Percentiles rank a stretch among this genome's conserved stretches.
Conservation (phyloP, 164 flowering plant genomes). For the Magnolia officinalis region DNA sequence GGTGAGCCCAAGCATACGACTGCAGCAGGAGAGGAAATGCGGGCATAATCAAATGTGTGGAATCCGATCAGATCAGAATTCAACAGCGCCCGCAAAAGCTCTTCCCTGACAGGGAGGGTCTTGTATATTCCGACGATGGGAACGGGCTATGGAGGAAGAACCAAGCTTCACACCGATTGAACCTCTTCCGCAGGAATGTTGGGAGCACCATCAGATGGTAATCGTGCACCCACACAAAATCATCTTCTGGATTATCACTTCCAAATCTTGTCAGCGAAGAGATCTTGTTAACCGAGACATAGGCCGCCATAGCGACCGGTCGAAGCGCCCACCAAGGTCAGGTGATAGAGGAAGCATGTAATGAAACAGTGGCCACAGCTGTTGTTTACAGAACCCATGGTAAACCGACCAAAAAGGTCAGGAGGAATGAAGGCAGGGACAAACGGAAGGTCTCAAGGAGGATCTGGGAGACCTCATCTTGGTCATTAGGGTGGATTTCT, state of each 20-base stretch:
- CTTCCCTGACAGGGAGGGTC: conserved; percentile 70
- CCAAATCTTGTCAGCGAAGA: conserved; percentile 74
- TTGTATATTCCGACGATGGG: conserved; percentile 66
- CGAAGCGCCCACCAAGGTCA: conserved; percentile 63
- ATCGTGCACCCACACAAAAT: conserved; percentile 73
- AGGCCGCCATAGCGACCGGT: conserved; percentile 69
- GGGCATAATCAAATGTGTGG: conserved; percentile 71
- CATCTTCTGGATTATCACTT: conserved; percentile 77
- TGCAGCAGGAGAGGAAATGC: conserved; percentile 68
- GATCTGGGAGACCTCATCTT: conserved; percentile 66
- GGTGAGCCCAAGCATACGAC: conserved; percentile 67
- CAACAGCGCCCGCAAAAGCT: conserved; percentile 52
- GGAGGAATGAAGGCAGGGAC: conserved; percentile 62
- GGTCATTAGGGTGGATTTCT: conserved; percentile 52
- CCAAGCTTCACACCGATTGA: conserved; percentile 66
- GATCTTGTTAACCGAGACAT: conserved; percentile 69
- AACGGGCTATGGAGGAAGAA: conserved; percentile 74
- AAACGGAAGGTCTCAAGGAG: conserved; percentile 58
- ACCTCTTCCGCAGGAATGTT: conserved; percentile 69
- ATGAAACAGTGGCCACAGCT: conserved; percentile 71
- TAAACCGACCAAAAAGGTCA: conserved; percentile 49
- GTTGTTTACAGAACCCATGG: conserved; percentile 75
- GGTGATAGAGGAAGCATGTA: conserved; percentile 75
- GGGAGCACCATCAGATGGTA: conserved; percentile 77
- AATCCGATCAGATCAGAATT: conserved; percentile 75